Evolutionary conservation across 805 yeast species (phyloP), one percentile per base, ranked within the genome.

Genomic region (Komagataella mondaviorum): DNA sequence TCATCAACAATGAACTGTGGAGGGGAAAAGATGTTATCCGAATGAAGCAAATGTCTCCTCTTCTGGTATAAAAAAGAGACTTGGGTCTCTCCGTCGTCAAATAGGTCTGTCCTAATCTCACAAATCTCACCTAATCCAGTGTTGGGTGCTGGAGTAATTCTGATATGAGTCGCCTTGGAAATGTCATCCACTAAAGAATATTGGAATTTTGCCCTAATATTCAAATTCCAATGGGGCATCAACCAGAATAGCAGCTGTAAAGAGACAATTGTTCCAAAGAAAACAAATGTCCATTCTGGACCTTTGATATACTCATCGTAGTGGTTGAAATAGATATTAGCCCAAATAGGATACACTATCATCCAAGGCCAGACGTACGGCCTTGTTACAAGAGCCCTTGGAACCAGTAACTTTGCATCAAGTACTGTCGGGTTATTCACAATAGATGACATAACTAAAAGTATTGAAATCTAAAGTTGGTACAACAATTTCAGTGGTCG

Each of bases 211-310:
- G 87, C 77, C 54, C 80, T 77, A 51, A 91, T 68, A 49, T 78
- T 74, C 54, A 89, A 76, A 63, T 82, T 88, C 99, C 99, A 91
- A 60, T 85, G 84, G n/a, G 98, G 96, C 78, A 88, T 78, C 64
- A 91, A 77, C 83, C 89, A 76, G 53, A 91, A 71, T 63, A 91
- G 71, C 47, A 82, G 70, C 63, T 91, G 95, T 53, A 85, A 54
- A 2, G 96, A 80, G 44, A 84, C 65, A 50, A 90, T 72, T 5
- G 89, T 66, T 54, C 95, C 84, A 22, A 88, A 71, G 61, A 80
- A 90, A 44, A 91, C 93, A 65, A 87, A 88, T 0, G 98, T 93
- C 98, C 99, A 93, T 69, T 91, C 99, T 48, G 84, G 76, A 23
- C 96, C 96, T 47, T 77, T 85, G 60, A 91, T 85, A 63, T 87